Evolutionary conservation across 495 filamentous ascomycete genomes (phyloP).

Genomic region (Penicillium parvum): DNA sequence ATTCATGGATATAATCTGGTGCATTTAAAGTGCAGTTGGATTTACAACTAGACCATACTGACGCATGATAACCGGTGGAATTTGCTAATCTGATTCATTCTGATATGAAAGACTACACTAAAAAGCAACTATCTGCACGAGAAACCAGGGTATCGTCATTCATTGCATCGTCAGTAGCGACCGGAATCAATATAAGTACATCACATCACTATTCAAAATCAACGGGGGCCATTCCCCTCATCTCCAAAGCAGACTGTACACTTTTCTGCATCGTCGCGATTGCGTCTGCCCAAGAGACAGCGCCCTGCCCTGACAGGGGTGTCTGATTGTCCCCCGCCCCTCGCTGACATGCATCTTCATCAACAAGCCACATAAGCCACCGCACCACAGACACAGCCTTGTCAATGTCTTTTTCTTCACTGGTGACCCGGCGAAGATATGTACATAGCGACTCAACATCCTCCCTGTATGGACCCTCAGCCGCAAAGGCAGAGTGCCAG

Average conservation of each 20-base stretch:
- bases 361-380: slow-evolving; percentile 71
- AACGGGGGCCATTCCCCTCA: slow-evolving; percentile 61
- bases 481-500: slow-evolving; percentile 63
- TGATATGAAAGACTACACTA: too few relatives aligned
- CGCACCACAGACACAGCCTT: slow-evolving; percentile 64
- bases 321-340: slow-evolving; percentile 3
- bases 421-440: slow-evolving; percentile 65
- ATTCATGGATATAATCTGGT: too few relatives aligned
- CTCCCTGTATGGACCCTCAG: slow-evolving; percentile 67
- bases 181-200: not conserved
- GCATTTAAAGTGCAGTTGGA: too few relatives aligned
- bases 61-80: too few relatives aligned
- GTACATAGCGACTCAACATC: slow-evolving; percentile 68
- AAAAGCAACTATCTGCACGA: too few relatives aligned
- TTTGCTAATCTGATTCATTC: too few relatives aligned
- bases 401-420: slow-evolving; percentile 68
- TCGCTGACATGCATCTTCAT: slow-evolving; percentile 33
- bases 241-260: slow-evolving; percentile 56
- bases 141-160: slow-evolving; percentile 4
- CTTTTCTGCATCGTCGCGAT: slow-evolving; percentile 51
- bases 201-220: slow-evolving; percentile 40
- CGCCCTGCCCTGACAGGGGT: slow-evolving; percentile 11
- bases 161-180: slow-evolving; percentile 14
- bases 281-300: slow-evolving; percentile 46
- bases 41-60: too few relatives aligned